A percentile compares a stretch with the other conserved stretches of the same genome.
Evolutionary conservation across 257 asterid species (phyloP).

Genomic region (Ballota nigra): DNA sequence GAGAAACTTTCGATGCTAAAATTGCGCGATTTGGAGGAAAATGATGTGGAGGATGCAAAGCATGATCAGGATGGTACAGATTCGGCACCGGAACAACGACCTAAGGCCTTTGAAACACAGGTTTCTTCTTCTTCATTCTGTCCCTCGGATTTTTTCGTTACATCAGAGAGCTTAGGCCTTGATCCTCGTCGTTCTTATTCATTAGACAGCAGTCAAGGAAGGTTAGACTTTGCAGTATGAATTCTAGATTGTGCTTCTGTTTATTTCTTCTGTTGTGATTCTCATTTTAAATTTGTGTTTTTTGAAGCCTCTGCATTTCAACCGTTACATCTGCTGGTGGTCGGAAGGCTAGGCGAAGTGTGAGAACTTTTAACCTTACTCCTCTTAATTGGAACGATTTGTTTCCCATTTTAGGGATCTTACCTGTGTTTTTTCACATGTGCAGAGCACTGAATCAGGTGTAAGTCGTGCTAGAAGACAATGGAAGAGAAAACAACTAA

Average conservation of each 20-base stretch:
- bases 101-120: constrained; percentile 36
- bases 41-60: constrained; percentile 41
- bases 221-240: constrained; percentile 39
- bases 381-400: neutral
- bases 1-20: constrained; percentile 61
- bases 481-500: constrained; percentile 60
- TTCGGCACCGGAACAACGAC: constrained; percentile 41
- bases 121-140: constrained; percentile 58
- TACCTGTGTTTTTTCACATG: constrained; percentile 10
- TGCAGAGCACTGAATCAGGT: constrained; percentile 74
- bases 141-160: constrained; percentile 67
- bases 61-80: constrained; percentile 31
- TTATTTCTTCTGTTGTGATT: constrained; percentile 12
- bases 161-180: constrained; percentile 91
- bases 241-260: neutral
- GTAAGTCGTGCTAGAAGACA: constrained; percentile 47
- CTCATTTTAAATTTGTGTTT: constrained; percentile 24
- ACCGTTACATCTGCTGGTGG: constrained; percentile 52
- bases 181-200: constrained; percentile 54
- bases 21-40: constrained; percentile 39
- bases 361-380: constrained; percentile 37
- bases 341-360: constrained; percentile 59
- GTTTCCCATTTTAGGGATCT: constrained; percentile 13
- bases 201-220: constrained; percentile 71
- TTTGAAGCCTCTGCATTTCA: constrained; percentile 47